Percentiles rank a stretch among this genome's conserved stretches.
Evolutionary conservation across 257 asterid species (phyloP).

Genomic region (Solanum chmielewskii): DNA sequence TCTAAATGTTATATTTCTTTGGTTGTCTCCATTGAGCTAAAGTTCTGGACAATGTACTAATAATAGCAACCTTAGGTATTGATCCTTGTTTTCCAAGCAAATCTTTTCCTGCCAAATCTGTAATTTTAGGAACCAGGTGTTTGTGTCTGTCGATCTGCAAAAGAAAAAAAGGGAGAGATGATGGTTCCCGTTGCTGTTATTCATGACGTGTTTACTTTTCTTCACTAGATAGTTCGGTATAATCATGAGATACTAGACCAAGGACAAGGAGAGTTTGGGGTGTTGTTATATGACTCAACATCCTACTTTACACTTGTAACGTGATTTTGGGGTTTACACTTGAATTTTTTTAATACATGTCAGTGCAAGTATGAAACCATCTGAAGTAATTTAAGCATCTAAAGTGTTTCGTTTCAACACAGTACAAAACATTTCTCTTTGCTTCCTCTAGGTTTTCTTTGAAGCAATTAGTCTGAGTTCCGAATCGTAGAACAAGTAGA

Average conservation of each 20-base stretch:
- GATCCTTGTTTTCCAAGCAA: slow-evolving; percentile 70
- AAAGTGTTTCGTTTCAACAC: not conserved
- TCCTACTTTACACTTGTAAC: not conserved
- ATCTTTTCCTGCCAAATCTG: slow-evolving; percentile 94
- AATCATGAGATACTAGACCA: not conserved
- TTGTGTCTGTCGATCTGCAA: slow-evolving; percentile 89
- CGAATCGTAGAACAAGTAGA: not conserved
- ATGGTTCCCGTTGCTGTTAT: not conserved
- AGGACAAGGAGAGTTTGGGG: not conserved
- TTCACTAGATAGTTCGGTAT: not conserved
- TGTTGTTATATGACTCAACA: not conserved
- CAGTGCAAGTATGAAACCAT: not conserved
- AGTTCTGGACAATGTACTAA: slow-evolving; percentile 52
- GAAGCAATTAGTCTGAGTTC: not conserved
- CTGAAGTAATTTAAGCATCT: not conserved
- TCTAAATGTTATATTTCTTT: slow-evolving; percentile 63
- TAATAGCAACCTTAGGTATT: slow-evolving; percentile 42
- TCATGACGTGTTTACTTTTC: not conserved
- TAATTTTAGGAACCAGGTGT: slow-evolving; percentile 78
- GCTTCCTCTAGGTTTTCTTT: not conserved
- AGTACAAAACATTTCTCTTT: not conserved
- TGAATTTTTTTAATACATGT: not conserved
- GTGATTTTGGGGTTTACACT: not conserved
- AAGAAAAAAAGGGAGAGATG: not conserved
- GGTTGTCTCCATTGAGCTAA: slow-evolving; percentile 63